Conservation (phyloP, 2,329 filamentous ascomycete species). For the Didymella glomerata region DNA sequence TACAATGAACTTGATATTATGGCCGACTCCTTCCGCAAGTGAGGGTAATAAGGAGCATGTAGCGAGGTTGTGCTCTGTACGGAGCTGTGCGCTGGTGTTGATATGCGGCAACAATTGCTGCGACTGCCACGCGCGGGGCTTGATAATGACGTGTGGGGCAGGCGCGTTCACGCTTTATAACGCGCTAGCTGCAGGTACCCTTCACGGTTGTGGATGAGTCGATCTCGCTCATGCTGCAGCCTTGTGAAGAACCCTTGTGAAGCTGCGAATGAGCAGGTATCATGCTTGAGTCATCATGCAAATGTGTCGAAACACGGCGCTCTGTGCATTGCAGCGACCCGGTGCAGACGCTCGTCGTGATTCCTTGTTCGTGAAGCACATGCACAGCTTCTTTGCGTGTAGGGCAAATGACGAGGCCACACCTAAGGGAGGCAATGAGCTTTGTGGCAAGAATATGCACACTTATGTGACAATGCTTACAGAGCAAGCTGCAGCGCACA, state of each 20-base stretch:
- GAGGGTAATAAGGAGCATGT: background rate
- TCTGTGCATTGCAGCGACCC: background rate
- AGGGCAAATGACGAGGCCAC: background rate
- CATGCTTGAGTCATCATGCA: background rate
- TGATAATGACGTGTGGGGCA: conserved; percentile 14
- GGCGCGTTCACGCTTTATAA: conserved; percentile 2
- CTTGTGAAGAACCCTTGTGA: background rate
- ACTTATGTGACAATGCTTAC: background rate
- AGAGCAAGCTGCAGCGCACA: background rate
- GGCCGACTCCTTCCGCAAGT: too few species aligned
- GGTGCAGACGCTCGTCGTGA: background rate
- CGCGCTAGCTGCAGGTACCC: conserved; percentile 12
- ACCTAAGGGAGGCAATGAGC: background rate
- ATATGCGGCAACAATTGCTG: conserved; percentile 12
- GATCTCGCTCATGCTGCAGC: conserved; percentile 11
- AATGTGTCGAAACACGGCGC: background rate
- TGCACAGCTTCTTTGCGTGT: background rate
- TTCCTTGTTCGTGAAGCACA: background rate
- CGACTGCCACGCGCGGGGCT: conserved; percentile 15
- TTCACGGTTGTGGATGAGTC: conserved; percentile 4
- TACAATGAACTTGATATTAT: too few species aligned
- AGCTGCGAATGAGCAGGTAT: background rate
- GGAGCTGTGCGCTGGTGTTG: conserved; percentile 5
- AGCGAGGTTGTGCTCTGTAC: background rate
- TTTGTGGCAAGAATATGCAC: background rate